These are phyloP conservation scores for Trametopsis cervina DNA, from an alignment of 768 basidiomycete species.

Conservation along the genomic window DNA sequence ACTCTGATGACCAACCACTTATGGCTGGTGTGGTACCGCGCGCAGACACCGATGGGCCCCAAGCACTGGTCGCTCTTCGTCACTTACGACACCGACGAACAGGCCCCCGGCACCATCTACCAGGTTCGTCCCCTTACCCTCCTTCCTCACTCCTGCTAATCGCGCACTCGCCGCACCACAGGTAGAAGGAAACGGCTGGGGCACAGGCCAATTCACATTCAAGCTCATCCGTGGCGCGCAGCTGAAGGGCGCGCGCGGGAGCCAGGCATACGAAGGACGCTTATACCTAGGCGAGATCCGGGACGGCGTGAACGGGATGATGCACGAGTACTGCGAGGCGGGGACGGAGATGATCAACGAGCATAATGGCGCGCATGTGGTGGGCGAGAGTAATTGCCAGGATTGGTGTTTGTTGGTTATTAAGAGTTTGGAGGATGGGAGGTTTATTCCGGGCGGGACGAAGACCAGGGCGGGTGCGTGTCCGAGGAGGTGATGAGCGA, in stretches of 20 bases:
- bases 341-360: constrained; percentile 15
- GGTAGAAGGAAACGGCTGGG: constrained; percentile 14
- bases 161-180: neutral
- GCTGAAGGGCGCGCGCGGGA: constrained; percentile 15
- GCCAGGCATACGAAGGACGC: constrained; percentile 13
- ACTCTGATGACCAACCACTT: constrained; percentile 12
- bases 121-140: constrained; percentile 7
- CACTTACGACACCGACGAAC: constrained; percentile 15
- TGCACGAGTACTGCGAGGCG: constrained; percentile 16
- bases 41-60: constrained; percentile 10
- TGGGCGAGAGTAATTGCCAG: constrained; percentile 15
- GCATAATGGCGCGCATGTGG: constrained; percentile 9
- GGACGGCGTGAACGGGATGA: constrained; percentile 15
- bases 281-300: constrained; percentile 12
- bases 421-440: constrained; percentile 12
- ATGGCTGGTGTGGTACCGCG: constrained; percentile 16
- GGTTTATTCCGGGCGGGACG: constrained; percentile 9
- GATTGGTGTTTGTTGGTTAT: constrained; percentile 15
- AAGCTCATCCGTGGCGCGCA: constrained; percentile 11
- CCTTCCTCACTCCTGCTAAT: neutral
- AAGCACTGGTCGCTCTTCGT: constrained; percentile 16
- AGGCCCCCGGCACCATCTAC: constrained; percentile 13
- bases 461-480: constrained; percentile 7
- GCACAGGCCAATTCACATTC: constrained; percentile 13
- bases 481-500: constrained; percentile 11